A percentile compares a stretch with the other conserved stretches of the same genome.
phyloP scores from a whole-genome alignment of 495 filamentous ascomycete species.

The Halenospora varia region DNA sequence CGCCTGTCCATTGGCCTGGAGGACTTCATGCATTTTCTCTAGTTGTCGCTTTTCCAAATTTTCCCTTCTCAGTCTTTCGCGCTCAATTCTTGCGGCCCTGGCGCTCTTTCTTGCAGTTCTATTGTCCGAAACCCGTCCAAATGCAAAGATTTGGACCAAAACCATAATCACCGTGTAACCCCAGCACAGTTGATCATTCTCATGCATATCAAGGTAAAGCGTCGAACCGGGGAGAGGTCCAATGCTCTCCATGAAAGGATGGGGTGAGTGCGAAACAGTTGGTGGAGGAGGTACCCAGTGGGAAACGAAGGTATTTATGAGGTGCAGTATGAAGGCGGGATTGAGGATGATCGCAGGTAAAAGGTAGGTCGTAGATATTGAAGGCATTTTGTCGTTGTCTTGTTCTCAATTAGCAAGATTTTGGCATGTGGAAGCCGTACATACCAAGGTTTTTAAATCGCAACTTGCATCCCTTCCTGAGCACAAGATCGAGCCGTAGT shows the following conservation, averaged over 20 bases:
- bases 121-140: constrained; percentile 21
- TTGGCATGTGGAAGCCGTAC: background rate
- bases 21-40: background rate
- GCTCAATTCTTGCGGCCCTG: constrained; percentile 13
- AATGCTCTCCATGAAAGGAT: constrained; percentile 25
- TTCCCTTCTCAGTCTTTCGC: constrained; percentile 14
- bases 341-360: constrained; percentile 39
- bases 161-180: constrained; percentile 32
- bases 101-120: constrained; percentile 13
- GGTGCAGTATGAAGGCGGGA: constrained; percentile 36
- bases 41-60: constrained; percentile 9
- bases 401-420: background rate
- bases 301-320: constrained; percentile 36
- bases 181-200: constrained; percentile 34
- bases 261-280: constrained; percentile 23
- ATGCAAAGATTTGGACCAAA: constrained; percentile 20
- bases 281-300: constrained; percentile 27
- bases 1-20: background rate
- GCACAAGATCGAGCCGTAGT: background rate
- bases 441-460: background rate
- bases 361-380: constrained; percentile 32
- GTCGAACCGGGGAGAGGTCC: constrained; percentile 26
- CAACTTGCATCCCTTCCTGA: background rate
- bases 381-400: constrained; percentile 15
- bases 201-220: constrained; percentile 32